These are phyloP conservation scores for Diaporthe ampelina DNA, from an alignment of 2,329 filamentous ascomycete species.

Conservation along the genomic window DNA sequence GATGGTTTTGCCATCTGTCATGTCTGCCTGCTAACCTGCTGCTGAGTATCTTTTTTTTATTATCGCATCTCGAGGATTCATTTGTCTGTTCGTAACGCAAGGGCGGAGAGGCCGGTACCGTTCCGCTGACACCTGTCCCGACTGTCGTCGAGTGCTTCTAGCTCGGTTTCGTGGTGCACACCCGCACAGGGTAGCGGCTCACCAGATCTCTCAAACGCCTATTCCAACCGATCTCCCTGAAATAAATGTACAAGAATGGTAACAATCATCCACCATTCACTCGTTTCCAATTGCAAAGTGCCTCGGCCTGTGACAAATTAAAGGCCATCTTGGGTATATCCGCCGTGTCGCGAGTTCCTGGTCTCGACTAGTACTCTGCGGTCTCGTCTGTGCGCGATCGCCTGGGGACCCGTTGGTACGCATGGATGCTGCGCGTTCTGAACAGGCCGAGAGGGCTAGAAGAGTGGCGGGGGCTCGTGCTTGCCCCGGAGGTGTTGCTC, in stretches of 20 bases:
- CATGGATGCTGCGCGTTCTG: not conserved
- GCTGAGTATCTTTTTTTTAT: slow-evolving; percentile 17
- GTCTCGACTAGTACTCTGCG: slow-evolving; percentile 8
- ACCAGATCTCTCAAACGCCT: slow-evolving; percentile 35
- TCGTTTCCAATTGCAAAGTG: slow-evolving; percentile 34
- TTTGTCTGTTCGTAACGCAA: slow-evolving; percentile 20
- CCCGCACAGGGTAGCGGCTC: slow-evolving; percentile 12
- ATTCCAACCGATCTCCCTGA: slow-evolving; percentile 33
- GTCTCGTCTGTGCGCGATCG: slow-evolving; percentile 20
- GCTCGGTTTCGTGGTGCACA: slow-evolving; percentile 15
- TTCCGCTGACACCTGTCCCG: not conserved
- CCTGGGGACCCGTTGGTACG: slow-evolving; percentile 1
- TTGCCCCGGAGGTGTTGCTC: not conserved
- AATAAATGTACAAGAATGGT: slow-evolving; percentile 41
- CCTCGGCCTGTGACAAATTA: not conserved
- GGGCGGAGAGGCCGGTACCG: not conserved
- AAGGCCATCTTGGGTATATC: not conserved
- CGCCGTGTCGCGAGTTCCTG: not conserved
- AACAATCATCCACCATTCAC: slow-evolving; percentile 16
- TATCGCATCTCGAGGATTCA: slow-evolving; percentile 19
- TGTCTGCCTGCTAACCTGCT: slow-evolving; percentile 11
- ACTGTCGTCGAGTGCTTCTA: slow-evolving; percentile 3
- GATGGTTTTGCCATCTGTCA: slow-evolving; percentile 16
- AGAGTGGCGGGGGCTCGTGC: slow-evolving; percentile 22
- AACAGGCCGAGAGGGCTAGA: not conserved